Base-by-base conservation (phyloP, 257 asterid genomes). In the Capsicum rhomboideum region DNA sequence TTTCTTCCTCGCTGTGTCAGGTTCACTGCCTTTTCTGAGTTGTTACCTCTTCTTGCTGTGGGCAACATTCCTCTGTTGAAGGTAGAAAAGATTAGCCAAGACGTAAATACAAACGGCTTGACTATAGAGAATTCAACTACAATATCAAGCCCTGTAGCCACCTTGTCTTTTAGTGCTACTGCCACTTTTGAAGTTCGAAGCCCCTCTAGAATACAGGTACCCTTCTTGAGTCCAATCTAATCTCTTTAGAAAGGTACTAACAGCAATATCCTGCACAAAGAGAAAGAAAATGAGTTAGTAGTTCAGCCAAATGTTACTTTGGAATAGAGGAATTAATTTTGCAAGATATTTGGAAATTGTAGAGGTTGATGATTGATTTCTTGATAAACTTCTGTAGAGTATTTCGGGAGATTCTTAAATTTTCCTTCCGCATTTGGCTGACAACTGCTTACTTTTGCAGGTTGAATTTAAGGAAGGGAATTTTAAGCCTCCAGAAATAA, bases 21-120 rank as follows among this genome's bases (percentile, higher is more conserved):
- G 97, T 97, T 85, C 89, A 97, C 99, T 10, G 97, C 98, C 79
- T 92, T 90, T 91, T 95, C 98, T 17, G 99, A 97, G 87, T 87
- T 97, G 83, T 87, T 97, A 88, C 99, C 99, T 78, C 97, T 97
- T 80, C 95, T 97, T 82, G 98, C 98, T 83, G 90, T 88, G 61
- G 87, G 96, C 86, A 93, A 87, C 85, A 83, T 92, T 81, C 99
- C 98, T 17, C 72, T 85, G 55, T 90, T 97, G 89, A 97, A 92
- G 90, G 97, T 97, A 71, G 96, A 97, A 85, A 91, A 91, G 92
- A 97, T 97, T 84, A 78, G 83, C 67, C 99, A 97, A 90, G 90
- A 90, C 82, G 90, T 97, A 13, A 84, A 95, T 86, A 84, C 98
- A 50, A 86, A 89, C 81, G 92, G 86, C 90, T 91, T 88, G 80